Conservation (phyloP, 73 alveolate genomes). For the Tetrahymena elliotti region DNA sequence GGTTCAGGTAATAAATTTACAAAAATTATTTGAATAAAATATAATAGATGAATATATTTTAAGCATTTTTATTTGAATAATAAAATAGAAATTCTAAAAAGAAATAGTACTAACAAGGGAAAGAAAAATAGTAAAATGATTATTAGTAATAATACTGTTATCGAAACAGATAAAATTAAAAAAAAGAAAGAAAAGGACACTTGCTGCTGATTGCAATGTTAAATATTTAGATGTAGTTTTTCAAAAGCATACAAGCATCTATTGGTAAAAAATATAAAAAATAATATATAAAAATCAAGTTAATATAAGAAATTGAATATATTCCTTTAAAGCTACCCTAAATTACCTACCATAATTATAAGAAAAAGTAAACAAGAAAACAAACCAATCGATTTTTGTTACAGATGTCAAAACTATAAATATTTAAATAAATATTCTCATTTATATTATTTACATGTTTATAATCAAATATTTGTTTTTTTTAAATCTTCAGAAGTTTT, state of each 20-base stretch:
- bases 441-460: background rate
- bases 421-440: no score
- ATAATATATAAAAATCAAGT: background rate
- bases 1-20: constrained; percentile 8
- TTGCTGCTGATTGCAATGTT: background rate
- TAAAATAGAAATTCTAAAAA: background rate
- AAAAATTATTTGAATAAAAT: no score
- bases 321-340: background rate
- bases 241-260: background rate
- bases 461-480: background rate
- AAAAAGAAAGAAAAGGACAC: background rate
- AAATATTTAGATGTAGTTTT: background rate
- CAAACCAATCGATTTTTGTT: background rate
- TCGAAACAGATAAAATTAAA: background rate
- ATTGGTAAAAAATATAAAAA: no score
- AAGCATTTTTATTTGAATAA: no score
- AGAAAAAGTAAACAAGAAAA: background rate
- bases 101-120: background rate
- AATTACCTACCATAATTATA: no score
- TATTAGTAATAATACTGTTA: background rate
- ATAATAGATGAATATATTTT: no score
- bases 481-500: no score
- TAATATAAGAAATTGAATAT: background rate
- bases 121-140: background rate
- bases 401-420: background rate